Conservation (phyloP, 2,329 filamentous ascomycete species). For the Fusarium protoensiforme region DNA sequence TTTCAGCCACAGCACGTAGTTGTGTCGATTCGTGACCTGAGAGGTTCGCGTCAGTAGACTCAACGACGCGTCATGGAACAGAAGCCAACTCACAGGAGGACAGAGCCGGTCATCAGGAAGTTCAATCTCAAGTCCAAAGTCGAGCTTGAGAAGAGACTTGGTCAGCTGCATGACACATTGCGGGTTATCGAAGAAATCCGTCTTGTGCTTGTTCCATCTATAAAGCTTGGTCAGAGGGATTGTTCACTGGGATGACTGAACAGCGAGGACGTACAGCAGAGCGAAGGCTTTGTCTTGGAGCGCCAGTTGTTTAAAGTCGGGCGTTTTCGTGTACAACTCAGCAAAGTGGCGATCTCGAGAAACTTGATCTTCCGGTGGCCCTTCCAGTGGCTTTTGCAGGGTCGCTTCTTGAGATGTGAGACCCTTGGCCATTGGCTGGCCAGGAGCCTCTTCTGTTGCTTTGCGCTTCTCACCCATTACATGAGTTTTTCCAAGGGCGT, state of each 20-base stretch:
- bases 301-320: constrained; percentile 58
- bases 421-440: background rate
- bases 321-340: constrained; percentile 53
- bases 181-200: constrained; percentile 78
- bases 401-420: background rate
- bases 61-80: background rate
- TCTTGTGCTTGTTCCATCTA: constrained; percentile 38
- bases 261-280: constrained; percentile 47
- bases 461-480: constrained; percentile 39
- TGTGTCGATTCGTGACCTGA: constrained; percentile 75
- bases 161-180: constrained; percentile 82
- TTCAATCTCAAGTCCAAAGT: constrained; percentile 78
- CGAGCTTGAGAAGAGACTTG: constrained; percentile 77
- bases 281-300: constrained; percentile 55
- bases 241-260: background rate
- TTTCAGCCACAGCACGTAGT: constrained; percentile 93
- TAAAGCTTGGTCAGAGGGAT: background rate
- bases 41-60: constrained; percentile 3
- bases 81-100: constrained; percentile 72
- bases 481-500: background rate
- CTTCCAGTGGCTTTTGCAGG: background rate
- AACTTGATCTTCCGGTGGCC: constrained; percentile 8
- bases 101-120: constrained; percentile 85
- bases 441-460: constrained; percentile 18
- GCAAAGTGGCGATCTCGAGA: constrained; percentile 48